Evolutionary conservation across 2,329 filamentous ascomycete genomes (phyloP), one percentile per base, ranked within the genome.

Genomic region (Spiromastix sp.): DNA sequence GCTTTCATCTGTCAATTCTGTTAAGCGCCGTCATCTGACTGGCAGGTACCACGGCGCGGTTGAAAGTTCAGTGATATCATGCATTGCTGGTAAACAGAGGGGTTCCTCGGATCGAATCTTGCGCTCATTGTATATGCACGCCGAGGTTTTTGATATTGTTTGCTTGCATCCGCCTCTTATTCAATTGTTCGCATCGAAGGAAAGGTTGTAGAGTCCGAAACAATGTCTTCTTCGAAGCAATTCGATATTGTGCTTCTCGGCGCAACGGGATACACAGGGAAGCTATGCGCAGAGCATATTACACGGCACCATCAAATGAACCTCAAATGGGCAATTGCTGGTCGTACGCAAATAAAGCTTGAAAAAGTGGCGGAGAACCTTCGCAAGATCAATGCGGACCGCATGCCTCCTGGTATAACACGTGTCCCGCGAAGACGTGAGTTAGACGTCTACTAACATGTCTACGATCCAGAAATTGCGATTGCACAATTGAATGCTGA

Each of bases 251-350:
- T 83, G 28, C 63, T 84, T 21, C 67, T 81, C 13, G 79, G 79
- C 17, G 77, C 79, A 7, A 80, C 71, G 54, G 87, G 87, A 18
- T 94, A 93, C 60, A 95, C 87, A 0, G 87, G 87, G 25, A 79
- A 75, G 45, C 69, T 82, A 46, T 77, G 77, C 2, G 79, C 79
- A 18, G 79, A 93, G 55, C 77, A 91, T 57, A 80, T 94, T 49
- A 70, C 77, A 34, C 70, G 69, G 10, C 63, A 74, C 44, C 66
- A 85, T 1, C 81, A 86, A 0, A 84, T 81, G 12, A 74, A 85
- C 54, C 58, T 93, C 42, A 85, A 77, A 64, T 95, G 87, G 87
- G 87, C 85, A 10, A 67, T 95, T 37, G 84, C 85, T 30, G 87
- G 87, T 19, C 81, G 87, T 17, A 87, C 83, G n/a, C 64, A 70